Percentiles rank a stretch among this genome's conserved stretches.
Evolutionary conservation across 106 monocot species (phyloP).

Genomic region (Alisma plantagoaquatica): DNA sequence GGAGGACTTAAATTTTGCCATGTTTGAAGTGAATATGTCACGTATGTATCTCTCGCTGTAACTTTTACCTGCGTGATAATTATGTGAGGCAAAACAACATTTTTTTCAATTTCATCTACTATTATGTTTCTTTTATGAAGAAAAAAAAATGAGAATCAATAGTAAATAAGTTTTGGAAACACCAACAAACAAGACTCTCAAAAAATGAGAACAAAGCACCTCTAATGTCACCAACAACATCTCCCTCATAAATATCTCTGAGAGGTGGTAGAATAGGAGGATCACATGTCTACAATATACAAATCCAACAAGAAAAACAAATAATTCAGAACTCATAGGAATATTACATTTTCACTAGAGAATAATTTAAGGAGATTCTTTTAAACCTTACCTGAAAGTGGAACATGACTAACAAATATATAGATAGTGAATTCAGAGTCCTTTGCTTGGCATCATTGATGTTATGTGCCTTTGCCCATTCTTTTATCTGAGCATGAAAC

Average conservation of each 20-base stretch:
- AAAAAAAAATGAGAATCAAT: no score
- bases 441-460: constrained; percentile 70
- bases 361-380: no score
- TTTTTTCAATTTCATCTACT: no score
- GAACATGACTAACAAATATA: constrained; percentile 71
- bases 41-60: constrained; percentile 19
- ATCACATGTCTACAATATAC: constrained; percentile 43
- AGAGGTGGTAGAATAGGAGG: constrained; percentile 88
- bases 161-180: no score
- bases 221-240: constrained; percentile 29
- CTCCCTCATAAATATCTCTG: constrained; percentile 45
- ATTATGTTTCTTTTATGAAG: no score
- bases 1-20: constrained; percentile 27
- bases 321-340: no score
- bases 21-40: constrained; percentile 31
- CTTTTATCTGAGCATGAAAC: constrained; percentile 45
- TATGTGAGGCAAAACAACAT: no score
- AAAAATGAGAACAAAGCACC: constrained; percentile 14
- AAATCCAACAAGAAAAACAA: no score
- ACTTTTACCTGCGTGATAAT: constrained; percentile 10
- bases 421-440: constrained; percentile 80
- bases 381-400: constrained; percentile 70
- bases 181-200: neutral
- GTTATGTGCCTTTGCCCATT: constrained; percentile 76
- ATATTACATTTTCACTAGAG: no score